A percentile compares a stretch with the other conserved stretches of the same genome.
Evolutionary conservation across 768 basidiomycete species (phyloP).

Genomic region (Flagelloscypha sp.): DNA sequence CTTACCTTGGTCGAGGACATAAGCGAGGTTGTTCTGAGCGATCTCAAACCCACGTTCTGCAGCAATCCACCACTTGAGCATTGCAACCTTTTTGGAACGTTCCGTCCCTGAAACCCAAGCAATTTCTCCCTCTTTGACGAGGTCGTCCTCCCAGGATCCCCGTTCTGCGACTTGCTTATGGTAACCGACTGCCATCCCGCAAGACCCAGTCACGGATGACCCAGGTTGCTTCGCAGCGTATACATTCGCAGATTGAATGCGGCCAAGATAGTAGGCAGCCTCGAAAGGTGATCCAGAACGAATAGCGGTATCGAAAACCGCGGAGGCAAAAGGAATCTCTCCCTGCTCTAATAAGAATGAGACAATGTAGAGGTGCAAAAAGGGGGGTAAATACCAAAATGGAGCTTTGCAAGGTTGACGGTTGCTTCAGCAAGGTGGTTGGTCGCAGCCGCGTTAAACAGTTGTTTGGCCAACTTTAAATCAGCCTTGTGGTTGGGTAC

Average conservation of each 20-base stretch:
- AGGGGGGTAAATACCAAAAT: constrained; percentile 45
- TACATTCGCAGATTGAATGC: constrained; percentile 61
- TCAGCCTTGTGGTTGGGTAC: constrained; percentile 59
- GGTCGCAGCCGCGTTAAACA: constrained; percentile 74
- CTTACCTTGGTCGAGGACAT: constrained; percentile 83
- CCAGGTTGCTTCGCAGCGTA: constrained; percentile 32
- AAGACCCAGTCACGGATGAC: constrained; percentile 59
- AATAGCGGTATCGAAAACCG: constrained; percentile 78
- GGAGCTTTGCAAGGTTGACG: constrained; percentile 79
- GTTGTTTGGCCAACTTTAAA: constrained; percentile 46
- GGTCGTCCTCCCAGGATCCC: constrained; percentile 79
- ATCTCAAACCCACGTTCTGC: constrained; percentile 88
- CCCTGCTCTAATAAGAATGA: constrained; percentile 43
- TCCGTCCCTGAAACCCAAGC: constrained; percentile 66
- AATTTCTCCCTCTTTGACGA: constrained; percentile 71
- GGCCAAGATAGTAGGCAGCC: constrained; percentile 88
- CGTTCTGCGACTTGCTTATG: constrained; percentile 90
- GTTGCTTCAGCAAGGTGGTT: constrained; percentile 91
- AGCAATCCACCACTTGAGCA: constrained; percentile 92
- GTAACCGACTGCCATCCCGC: constrained; percentile 86
- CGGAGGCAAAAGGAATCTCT: constrained; percentile 57
- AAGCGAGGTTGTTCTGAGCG: constrained; percentile 94
- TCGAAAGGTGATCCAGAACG: constrained; percentile 88
- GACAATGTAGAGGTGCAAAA: not conserved
- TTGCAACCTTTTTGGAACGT: constrained; percentile 70